Evolutionary conservation across 2,329 filamentous ascomycete species (phyloP).

Genomic region (Trichothecium roseum): DNA sequence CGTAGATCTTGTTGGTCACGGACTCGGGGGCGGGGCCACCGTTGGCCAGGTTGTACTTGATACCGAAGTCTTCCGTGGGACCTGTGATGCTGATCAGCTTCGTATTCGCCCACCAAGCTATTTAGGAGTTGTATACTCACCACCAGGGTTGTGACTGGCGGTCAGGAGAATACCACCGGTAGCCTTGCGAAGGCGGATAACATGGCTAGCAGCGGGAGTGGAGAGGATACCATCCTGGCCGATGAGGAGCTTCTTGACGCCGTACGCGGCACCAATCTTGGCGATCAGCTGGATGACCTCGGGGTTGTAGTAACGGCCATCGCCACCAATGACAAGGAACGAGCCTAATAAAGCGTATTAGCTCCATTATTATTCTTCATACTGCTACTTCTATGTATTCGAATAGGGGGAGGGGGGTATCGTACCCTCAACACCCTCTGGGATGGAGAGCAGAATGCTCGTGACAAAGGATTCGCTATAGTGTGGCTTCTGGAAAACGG

Average conservation of each 20-base stretch:
- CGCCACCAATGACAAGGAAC: slow-evolving; percentile 92
- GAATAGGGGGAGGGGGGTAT: slow-evolving; percentile 1
- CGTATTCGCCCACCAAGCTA: background rate
- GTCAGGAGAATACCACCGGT: slow-evolving; percentile 95
- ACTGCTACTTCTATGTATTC: no score
- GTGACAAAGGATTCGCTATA: slow-evolving; percentile 95
- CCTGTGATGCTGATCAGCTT: slow-evolving; percentile 36
- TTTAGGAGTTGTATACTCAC: slow-evolving; percentile 37
- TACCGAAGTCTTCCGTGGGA: slow-evolving; percentile 90
- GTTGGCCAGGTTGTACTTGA: slow-evolving; percentile 99
- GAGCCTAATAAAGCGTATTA: slow-evolving; percentile 32
- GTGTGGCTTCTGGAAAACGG: slow-evolving; percentile 87
- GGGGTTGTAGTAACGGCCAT: slow-evolving; percentile 94
- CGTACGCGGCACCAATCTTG: slow-evolving; percentile 93
- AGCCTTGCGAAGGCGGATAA: slow-evolving; percentile 89
- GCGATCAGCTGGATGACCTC: slow-evolving; percentile 95
- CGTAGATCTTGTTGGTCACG: slow-evolving; percentile 97
- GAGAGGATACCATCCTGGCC: slow-evolving; percentile 94
- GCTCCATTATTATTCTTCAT: no score
- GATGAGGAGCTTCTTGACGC: slow-evolving; percentile 96
- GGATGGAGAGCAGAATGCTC: slow-evolving; percentile 91
- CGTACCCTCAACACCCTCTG: slow-evolving; percentile 75
- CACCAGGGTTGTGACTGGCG: slow-evolving; percentile 95
- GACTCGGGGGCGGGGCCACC: slow-evolving; percentile 91
- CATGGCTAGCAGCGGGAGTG: slow-evolving; percentile 88